Conservation (phyloP, 2,329 filamentous ascomycete species). For the Elsinoe perseae region DNA sequence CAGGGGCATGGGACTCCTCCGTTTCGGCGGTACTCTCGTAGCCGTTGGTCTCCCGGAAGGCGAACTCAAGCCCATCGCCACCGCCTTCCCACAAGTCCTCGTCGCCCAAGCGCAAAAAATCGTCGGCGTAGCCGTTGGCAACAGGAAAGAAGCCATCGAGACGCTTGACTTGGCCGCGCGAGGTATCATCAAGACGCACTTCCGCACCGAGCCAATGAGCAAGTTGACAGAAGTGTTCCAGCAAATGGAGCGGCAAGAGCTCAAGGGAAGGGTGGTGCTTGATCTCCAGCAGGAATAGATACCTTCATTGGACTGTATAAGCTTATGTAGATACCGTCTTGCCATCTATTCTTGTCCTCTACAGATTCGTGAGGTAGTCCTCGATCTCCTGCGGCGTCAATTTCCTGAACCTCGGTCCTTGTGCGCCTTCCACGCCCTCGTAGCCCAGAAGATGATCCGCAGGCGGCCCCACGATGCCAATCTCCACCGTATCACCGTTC, state of each 20-base stretch:
- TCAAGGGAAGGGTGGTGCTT: slow-evolving; percentile 42
- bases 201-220: slow-evolving; percentile 40
- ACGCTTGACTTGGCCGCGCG: slow-evolving; percentile 39
- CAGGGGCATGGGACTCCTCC: slow-evolving; percentile 33
- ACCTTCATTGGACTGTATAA: not conserved
- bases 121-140: slow-evolving; percentile 41
- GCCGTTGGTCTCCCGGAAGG: slow-evolving; percentile 44
- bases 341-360: slow-evolving; percentile 30
- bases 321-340: not conserved
- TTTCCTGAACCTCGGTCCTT: slow-evolving; percentile 85
- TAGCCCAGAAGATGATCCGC: slow-evolving; percentile 88
- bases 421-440: slow-evolving; percentile 77
- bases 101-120: slow-evolving; percentile 38
- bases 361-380: slow-evolving; percentile 98
- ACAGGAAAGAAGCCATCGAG: slow-evolving; percentile 43
- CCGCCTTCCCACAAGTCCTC: slow-evolving; percentile 35
- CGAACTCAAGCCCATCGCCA: slow-evolving; percentile 38
- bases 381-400: slow-evolving; percentile 96
- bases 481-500: slow-evolving; percentile 97
- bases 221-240: slow-evolving; percentile 40
- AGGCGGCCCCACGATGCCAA: slow-evolving; percentile 91
- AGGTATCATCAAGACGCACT: slow-evolving; percentile 43
- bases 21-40: slow-evolving; percentile 40
- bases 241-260: slow-evolving; percentile 39
- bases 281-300: slow-evolving; percentile 29